Base-by-base conservation (phyloP, 805 yeast genomes). In the Lipomyces orientalis region DNA sequence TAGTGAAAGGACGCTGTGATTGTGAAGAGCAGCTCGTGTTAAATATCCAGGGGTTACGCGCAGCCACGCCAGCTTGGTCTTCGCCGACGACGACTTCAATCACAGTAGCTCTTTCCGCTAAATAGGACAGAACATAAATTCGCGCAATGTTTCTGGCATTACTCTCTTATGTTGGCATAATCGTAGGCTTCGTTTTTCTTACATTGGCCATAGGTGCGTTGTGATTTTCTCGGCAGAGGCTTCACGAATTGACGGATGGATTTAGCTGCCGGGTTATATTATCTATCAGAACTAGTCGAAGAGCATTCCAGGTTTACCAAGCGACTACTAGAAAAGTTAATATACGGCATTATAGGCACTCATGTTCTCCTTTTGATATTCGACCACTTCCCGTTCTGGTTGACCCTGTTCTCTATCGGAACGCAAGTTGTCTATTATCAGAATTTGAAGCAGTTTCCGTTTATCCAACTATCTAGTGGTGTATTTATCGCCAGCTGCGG, bases 231-330 rank as follows among this genome's bases (percentile, higher is more conserved):
- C 33, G 1, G 19, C 14, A 58, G 60, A 33, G 25, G n/a, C 35
- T 16, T 16, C 4, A 31, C 9, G 39, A 8, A 8, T 10, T 25
- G 19, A n/a, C 12, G 64, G 25, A 8, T 16, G 4, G 22, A 0
- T 25, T 91, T 25, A 88, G 98, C 98, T 0, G 90, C 97, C 1
- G 98, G 97, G 0, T 81, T 95, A 43, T 95, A 93, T 81, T 93
- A 93, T 74, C 82, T 94, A 51, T 90, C 97, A 8, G 99, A 95
- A 76, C 80, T 93, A 39, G 97, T 95, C 16, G 99, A 95, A 76
- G 98, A 93, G 75, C 94, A 95, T 77, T 85, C 97, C 0, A 95
- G 90, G 70, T 87, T 93, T 60, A 91, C 98, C 10, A 89, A 86
- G 73, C 80, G 91, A 66, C 82, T 92, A 64, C 81, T 95, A 51